These are phyloP conservation scores for Debaryomyces hansenii DNA, from an alignment of 805 yeast species.

Conservation along the genomic window DNA sequence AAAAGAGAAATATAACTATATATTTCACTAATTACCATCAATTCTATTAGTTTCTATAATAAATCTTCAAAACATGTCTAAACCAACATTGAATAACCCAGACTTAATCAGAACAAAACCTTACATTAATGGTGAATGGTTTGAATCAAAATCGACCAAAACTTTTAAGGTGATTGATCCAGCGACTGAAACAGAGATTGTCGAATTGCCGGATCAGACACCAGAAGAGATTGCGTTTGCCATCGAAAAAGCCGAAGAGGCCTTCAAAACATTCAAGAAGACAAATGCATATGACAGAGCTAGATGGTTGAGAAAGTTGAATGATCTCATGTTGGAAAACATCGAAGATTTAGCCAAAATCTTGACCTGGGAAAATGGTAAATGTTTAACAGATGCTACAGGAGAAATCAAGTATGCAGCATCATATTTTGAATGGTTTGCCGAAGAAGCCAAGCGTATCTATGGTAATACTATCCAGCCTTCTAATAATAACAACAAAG, in stretches of 20 bases:
- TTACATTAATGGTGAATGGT: conserved; percentile 41
- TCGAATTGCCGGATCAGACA: conserved; percentile 45
- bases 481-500: conserved; percentile 48
- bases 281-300: conserved; percentile 53
- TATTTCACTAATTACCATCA: too few relatives aligned
- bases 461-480: conserved; percentile 62
- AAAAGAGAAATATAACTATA: too few relatives aligned
- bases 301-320: conserved; percentile 49
- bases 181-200: conserved; percentile 36
- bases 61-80: conserved; percentile 9
- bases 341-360: conserved; percentile 57
- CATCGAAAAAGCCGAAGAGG: conserved; percentile 46
- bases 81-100: conserved; percentile 31
- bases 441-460: conserved; percentile 56
- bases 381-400: conserved; percentile 50
- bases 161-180: conserved; percentile 41
- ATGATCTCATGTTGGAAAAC: conserved; percentile 53
- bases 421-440: conserved; percentile 44
- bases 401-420: conserved; percentile 64
- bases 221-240: conserved; percentile 44
- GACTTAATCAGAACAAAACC: conserved; percentile 32
- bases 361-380: conserved; percentile 62
- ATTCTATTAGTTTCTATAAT: too few relatives aligned
- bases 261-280: conserved; percentile 46
- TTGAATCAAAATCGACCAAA: conserved; percentile 33